phyloP scores from a whole-genome alignment of 2,329 filamentous ascomycete genomes.

The Elsinoe fawcettii region DNA sequence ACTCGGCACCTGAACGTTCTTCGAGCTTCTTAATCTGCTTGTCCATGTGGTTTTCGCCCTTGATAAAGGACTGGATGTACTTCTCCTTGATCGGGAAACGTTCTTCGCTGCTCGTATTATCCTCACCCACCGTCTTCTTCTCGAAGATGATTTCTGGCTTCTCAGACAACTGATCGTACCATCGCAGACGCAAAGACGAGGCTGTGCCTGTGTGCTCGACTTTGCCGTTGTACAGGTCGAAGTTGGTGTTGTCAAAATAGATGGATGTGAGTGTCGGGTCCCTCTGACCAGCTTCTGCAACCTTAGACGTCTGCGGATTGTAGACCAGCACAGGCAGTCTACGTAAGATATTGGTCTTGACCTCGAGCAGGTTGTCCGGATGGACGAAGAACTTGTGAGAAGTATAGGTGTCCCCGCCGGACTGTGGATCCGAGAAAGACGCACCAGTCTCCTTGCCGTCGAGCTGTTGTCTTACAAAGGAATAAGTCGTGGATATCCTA shows the following conservation, averaged over 20 bases:
- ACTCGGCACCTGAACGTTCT: slow-evolving; percentile 62
- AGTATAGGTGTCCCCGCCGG: slow-evolving; percentile 59
- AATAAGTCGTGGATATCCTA: slow-evolving; percentile 88
- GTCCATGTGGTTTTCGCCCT: slow-evolving; percentile 83
- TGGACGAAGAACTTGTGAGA: slow-evolving; percentile 98
- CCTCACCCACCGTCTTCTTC: slow-evolving; percentile 75
- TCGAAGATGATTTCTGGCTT: slow-evolving; percentile 78
- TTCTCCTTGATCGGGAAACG: slow-evolving; percentile 87
- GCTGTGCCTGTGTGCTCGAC: slow-evolving; percentile 68
- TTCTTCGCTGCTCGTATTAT: slow-evolving; percentile 69
- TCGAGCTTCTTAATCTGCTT: slow-evolving; percentile 80
- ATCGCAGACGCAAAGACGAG: slow-evolving; percentile 76
- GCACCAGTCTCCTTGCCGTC: slow-evolving; percentile 43
- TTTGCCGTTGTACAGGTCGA: slow-evolving; percentile 80
- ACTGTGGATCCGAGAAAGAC: slow-evolving; percentile 37
- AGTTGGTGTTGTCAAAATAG: slow-evolving; percentile 86
- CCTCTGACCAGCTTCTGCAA: slow-evolving; percentile 65
- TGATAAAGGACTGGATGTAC: slow-evolving; percentile 79
- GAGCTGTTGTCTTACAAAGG: slow-evolving; percentile 78
- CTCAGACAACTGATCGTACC: slow-evolving; percentile 77
- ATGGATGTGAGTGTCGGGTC: slow-evolving; percentile 91
- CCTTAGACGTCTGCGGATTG: slow-evolving; percentile 76
- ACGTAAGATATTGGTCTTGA: slow-evolving; percentile 90
- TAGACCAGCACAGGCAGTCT: slow-evolving; percentile 87
- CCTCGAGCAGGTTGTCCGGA: slow-evolving; percentile 87